These are phyloP conservation scores for Catenaria anguillulae DNA, from an alignment of 371 early-diverging fungal genomes.

Conservation along the genomic window DNA sequence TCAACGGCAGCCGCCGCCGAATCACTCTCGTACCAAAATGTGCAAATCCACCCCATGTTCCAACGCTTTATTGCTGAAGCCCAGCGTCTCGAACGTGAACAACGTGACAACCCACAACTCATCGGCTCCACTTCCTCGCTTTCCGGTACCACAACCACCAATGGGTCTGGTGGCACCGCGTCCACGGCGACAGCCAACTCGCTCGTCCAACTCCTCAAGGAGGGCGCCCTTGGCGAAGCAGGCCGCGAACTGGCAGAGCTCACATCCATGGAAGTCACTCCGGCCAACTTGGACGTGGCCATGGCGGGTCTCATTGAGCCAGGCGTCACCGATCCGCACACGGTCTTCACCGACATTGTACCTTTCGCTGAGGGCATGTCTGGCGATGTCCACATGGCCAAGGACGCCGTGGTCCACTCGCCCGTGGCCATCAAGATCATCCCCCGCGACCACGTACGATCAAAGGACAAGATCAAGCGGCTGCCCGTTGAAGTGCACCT, in stretches of 20 bases:
- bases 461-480: not conserved
- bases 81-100: not conserved
- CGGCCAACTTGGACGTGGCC: not conserved
- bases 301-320: not conserved
- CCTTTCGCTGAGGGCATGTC: slow-evolving; percentile 5
- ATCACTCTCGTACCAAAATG: too few relatives aligned
- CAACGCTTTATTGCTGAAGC: not conserved
- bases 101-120: not conserved
- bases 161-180: too few relatives aligned
- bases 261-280: not conserved
- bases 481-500: not conserved
- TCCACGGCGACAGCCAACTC: not conserved
- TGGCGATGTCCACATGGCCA: slow-evolving; percentile 1
- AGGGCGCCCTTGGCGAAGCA: not conserved
- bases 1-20: too few relatives aligned
- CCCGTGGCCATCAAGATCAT: slow-evolving; percentile 5
- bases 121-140: not conserved
- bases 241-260: not conserved
- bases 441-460: not conserved
- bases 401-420: not conserved
- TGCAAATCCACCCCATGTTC: not conserved
- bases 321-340: not conserved
- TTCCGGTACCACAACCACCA: too few relatives aligned
- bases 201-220: not conserved
- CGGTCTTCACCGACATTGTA: not conserved